Base-by-base conservation (phyloP, 306 rosid genomes). In the Styphnolobium japonicum region DNA sequence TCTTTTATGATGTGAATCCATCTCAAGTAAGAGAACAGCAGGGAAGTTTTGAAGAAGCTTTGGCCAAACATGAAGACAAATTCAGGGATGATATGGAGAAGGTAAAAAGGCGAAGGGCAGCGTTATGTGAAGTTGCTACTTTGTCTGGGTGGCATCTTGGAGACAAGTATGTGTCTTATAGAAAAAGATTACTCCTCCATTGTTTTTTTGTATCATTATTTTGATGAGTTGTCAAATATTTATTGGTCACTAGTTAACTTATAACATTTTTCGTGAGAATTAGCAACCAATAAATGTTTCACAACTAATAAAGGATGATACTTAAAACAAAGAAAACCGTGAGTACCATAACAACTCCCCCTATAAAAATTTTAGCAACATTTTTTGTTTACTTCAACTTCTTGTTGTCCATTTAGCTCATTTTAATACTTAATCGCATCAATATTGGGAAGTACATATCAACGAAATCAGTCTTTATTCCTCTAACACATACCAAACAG, bases 141-240 rank as follows among this genome's bases (percentile, higher is more conserved):
- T 64, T 64, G 40, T 63, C 53, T 48, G 81, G 81, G 4, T 76
- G 73, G 81, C 73, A 76, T 51, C 23, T 76, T 0, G 25, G 2
- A 14, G 3, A 61, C 9, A 51, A 73, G 81, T 76, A 75, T 11
- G 48, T 27, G 16, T 5, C 14, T 3, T 8, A 9, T 36, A 36
- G 16, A 4, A 42, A 7, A 60, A 15, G 40, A 8, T 57, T 27
- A 23, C 2, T 18, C 4, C 27, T 52, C 58, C 58, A 6, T 52
- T 3, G 2, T 53, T 23, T 22, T 21, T 53, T 53, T 21, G 14
- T 22, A 7, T 21, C 15, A 0, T 21, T 53, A 3, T 3, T 2
- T 10, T 53, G 2, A 6, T 55, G 34, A 3, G 34, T 22, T 22
- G 0, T 55, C 33, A 8, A 22, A 4, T 6, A 55, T 55, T 55